phyloP scores from a whole-genome alignment of 768 basidiomycete genomes.

The Xerocomellus chrysenteron region DNA sequence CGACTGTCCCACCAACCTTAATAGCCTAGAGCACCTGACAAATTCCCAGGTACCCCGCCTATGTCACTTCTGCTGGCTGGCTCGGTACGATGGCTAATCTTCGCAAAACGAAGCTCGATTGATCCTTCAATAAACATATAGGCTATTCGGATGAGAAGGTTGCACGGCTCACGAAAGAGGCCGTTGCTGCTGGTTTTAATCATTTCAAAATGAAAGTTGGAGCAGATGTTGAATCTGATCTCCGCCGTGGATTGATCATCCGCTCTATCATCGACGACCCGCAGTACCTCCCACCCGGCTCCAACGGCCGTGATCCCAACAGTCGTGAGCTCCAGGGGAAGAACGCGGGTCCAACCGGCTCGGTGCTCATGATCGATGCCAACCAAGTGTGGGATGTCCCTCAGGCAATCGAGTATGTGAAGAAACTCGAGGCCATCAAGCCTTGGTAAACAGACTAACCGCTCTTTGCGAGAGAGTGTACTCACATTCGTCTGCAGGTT shows the following conservation, averaged over 20 bases:
- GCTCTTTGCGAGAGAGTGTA: neutral
- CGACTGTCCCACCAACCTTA: neutral
- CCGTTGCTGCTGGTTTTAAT: conserved; percentile 86
- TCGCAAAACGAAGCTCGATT: neutral
- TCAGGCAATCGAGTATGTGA: conserved; percentile 90
- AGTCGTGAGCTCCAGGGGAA: conserved; percentile 71
- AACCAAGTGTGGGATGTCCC: conserved; percentile 97
- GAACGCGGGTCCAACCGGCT: conserved; percentile 92
- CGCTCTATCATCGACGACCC: conserved; percentile 96
- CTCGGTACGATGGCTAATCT: conserved; percentile 47
- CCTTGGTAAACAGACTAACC: conserved; percentile 62
- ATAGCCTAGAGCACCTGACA: neutral
- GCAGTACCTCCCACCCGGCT: conserved; percentile 65
- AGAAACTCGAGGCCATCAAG: conserved; percentile 71
- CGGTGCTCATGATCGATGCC: conserved; percentile 95
- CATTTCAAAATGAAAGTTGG: conserved; percentile 99
- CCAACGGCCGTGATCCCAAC: conserved; percentile 56
- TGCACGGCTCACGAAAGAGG: conserved; percentile 79
- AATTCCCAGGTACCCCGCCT: conserved; percentile 76
- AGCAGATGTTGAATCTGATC: conserved; percentile 73
- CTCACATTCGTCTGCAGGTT: conserved; percentile 52
- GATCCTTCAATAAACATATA: conserved; percentile 20
- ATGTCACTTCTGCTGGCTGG: conserved; percentile 93
- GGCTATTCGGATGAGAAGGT: conserved; percentile 95
- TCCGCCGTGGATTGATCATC: conserved; percentile 85